Percentiles rank a stretch among this genome's conserved stretches.
phyloP scores from a whole-genome alignment of 169 alveolate genomes.

The Plasmodium berghei region DNA sequence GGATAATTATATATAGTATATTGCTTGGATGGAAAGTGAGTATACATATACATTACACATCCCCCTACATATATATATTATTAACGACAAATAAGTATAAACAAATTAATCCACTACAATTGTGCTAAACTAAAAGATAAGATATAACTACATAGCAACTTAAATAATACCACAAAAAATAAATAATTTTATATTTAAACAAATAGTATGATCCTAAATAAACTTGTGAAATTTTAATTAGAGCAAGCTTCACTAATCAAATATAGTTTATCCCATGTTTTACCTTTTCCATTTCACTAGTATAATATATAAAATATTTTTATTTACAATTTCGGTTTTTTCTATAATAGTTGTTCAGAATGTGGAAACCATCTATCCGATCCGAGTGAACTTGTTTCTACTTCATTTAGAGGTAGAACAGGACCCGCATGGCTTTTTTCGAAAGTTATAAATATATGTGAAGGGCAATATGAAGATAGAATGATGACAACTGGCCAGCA shows the following conservation, averaged over 20 bases:
- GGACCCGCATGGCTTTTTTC: constrained; percentile 91
- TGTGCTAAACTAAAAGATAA: background rate
- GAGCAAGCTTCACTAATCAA: background rate
- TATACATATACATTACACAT: too few relatives aligned
- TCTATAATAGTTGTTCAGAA: constrained; percentile 79
- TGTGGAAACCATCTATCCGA: constrained; percentile 83
- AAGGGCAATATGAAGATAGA: constrained; percentile 91
- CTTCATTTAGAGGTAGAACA: constrained; percentile 90
- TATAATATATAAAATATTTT: too few relatives aligned
- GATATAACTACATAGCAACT: background rate
- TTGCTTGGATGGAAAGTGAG: too few relatives aligned
- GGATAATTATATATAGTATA: background rate
- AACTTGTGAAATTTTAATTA: background rate
- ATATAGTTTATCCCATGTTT: background rate
- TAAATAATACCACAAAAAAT: background rate
- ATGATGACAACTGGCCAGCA: constrained; percentile 93
- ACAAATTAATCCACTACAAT: too few relatives aligned
- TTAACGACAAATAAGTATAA: too few relatives aligned
- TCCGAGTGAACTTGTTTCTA: constrained; percentile 80
- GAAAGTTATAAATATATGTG: constrained; percentile 90
- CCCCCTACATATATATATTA: too few relatives aligned
- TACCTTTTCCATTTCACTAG: background rate
- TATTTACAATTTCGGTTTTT: too few relatives aligned
- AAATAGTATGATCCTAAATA: too few relatives aligned
- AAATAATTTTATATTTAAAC: background rate